A percentile compares a stretch with the other conserved stretches of the same genome.
Conservation (phyloP, 768 basidiomycete genomes). For the Phanerodontia chrysosporium region DNA sequence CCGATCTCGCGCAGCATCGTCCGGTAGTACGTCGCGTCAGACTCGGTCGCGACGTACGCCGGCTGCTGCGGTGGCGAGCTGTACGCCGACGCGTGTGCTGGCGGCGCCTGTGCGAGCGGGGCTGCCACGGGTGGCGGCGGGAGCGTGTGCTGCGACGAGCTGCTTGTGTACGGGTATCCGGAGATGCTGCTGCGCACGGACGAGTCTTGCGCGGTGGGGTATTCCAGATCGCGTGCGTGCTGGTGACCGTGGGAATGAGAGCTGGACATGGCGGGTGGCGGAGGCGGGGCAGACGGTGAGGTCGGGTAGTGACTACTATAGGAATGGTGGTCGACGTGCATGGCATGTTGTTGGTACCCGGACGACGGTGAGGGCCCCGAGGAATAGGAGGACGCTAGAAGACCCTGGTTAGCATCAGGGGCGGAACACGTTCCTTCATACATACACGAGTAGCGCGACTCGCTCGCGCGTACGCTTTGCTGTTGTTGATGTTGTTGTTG, state of each 20-base stretch:
- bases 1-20: conserved; percentile 61
- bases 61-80: neutral
- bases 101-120: conserved; percentile 18
- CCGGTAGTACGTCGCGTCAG: conserved; percentile 69
- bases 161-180: neutral
- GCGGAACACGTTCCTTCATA: no score
- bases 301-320: neutral
- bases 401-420: neutral
- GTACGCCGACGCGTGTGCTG: neutral
- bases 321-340: neutral
- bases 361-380: neutral
- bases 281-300: neutral
- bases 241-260: neutral
- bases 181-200: neutral
- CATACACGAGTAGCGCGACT: conserved; percentile 3
- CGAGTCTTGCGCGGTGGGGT: neutral
- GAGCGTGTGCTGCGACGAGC: conserved; percentile 11
- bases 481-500: neutral
- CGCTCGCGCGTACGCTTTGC: neutral
- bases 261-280: neutral
- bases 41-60: conserved; percentile 29
- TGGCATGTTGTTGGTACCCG: neutral
- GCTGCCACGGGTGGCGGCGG: conserved; percentile 4
- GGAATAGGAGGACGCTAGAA: neutral
- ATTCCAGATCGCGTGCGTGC: neutral